phyloP scores from a whole-genome alignment of 2,329 filamentous ascomycete genomes.

The Trichoderma lentiforme region DNA sequence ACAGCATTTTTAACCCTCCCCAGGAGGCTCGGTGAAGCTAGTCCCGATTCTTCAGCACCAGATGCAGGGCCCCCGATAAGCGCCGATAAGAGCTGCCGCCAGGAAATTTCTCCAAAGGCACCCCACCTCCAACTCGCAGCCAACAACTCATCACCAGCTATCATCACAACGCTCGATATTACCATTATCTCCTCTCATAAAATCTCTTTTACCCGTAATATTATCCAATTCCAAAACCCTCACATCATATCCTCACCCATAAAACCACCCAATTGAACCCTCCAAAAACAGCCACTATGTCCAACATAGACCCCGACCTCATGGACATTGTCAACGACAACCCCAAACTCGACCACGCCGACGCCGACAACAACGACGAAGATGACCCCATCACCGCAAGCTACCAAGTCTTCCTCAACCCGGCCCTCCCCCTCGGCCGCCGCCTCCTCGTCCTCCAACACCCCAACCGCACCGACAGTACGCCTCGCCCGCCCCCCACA shows the following conservation, averaged over 20 bases:
- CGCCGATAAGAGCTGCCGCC: constrained; percentile 17
- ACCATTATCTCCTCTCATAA: neutral
- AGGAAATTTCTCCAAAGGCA: constrained; percentile 16
- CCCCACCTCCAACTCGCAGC: constrained; percentile 6
- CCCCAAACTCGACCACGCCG: constrained; percentile 6
- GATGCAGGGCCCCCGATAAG: constrained; percentile 26
- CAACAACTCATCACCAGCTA: neutral
- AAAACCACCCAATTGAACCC: neutral
- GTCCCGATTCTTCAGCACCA: neutral
- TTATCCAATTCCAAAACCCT: too few species aligned
- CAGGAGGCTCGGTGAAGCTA: neutral
- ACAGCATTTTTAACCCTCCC: neutral
- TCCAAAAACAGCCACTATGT: neutral
- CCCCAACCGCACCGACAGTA: constrained; percentile 67
- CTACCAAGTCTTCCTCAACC: constrained; percentile 86
- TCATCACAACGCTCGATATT: neutral
- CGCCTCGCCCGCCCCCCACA: constrained; percentile 52
- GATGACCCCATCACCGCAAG: constrained; percentile 66
- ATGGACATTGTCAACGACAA: constrained; percentile 27
- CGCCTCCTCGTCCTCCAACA: constrained; percentile 85
- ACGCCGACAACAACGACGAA: neutral
- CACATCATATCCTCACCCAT: neutral
- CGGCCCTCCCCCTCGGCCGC: constrained; percentile 58
- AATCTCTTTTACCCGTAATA: neutral
- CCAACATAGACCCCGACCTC: constrained; percentile 19